Conservation (phyloP, 257 asterid genomes). For the Ligustrum vulgare region DNA sequence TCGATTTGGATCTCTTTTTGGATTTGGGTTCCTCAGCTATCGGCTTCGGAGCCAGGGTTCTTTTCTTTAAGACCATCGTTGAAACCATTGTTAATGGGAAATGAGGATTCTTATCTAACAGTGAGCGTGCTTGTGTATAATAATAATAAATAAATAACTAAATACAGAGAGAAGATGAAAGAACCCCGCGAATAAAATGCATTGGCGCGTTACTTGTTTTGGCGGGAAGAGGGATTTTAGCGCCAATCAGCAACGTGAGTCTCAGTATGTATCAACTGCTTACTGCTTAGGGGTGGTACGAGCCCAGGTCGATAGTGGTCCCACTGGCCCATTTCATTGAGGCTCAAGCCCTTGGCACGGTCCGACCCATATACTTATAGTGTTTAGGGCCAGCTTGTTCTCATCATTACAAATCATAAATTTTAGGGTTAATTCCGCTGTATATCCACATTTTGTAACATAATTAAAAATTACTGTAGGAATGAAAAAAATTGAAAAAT, state of each 20-base stretch:
- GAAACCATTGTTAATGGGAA: slow-evolving; percentile 29
- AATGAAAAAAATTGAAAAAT: too few relatives aligned
- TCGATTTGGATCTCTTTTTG: slow-evolving; percentile 30
- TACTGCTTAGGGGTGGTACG: slow-evolving; percentile 46
- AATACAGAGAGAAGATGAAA: neutral
- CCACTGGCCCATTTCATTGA: neutral
- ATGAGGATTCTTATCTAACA: slow-evolving; percentile 1
- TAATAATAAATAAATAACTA: slow-evolving; percentile 2
- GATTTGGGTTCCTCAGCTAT: slow-evolving; percentile 17
- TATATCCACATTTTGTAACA: too few relatives aligned
- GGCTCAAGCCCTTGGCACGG: neutral
- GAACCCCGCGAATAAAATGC: slow-evolving; percentile 29
- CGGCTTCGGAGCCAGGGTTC: slow-evolving; percentile 70
- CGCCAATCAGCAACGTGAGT: slow-evolving; percentile 23
- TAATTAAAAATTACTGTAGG: too few relatives aligned
- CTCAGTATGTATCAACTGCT: neutral
- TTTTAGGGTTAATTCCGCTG: too few relatives aligned
- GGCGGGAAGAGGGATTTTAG: slow-evolving; percentile 40
- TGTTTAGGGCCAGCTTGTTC: too few relatives aligned
- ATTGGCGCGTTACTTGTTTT: slow-evolving; percentile 30
- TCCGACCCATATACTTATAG: too few relatives aligned
- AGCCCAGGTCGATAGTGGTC: neutral
- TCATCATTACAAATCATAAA: too few relatives aligned
- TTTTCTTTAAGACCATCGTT: slow-evolving; percentile 35
- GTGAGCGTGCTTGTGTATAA: slow-evolving; percentile 4